A percentile compares a stretch with the other conserved stretches of the same genome.
These are phyloP conservation scores for Adansonia digitata DNA, from an alignment of 345 rosid species.

Conservation along the genomic window DNA sequence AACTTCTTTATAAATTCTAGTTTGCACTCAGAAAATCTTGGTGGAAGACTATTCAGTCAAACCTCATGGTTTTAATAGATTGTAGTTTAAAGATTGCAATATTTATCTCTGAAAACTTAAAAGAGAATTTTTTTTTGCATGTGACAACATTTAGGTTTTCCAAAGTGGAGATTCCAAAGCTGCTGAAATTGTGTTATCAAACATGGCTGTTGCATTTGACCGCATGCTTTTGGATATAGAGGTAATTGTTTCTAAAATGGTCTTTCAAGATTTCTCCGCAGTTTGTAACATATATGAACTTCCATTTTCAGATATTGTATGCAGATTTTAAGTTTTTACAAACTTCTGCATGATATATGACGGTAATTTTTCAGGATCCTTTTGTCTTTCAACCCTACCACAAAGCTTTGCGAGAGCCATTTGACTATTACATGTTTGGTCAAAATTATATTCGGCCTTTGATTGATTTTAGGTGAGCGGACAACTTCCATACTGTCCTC, in stretches of 20 bases:
- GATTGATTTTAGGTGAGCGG: conserved; percentile 72
- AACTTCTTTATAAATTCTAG: not conserved
- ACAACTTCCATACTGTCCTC: conserved; percentile 7
- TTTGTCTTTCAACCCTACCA: conserved; percentile 73
- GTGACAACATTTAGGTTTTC: conserved; percentile 44
- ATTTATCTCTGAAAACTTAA: not conserved
- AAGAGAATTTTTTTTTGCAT: not conserved
- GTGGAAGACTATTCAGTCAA: not conserved
- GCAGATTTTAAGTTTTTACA: conserved; percentile 5
- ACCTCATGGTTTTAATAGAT: not conserved
- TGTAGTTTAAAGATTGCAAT: not conserved
- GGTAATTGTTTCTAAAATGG: conserved; percentile 41
- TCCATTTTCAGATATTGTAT: not conserved
- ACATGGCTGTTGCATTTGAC: conserved; percentile 77
- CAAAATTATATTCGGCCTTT: conserved; percentile 86
- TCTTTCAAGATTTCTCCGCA: conserved; percentile 10
- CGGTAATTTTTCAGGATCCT: conserved; percentile 58
- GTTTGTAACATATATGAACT: not conserved
- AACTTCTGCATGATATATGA: conserved; percentile 20
- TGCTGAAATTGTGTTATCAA: conserved; percentile 60
- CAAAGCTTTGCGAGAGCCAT: conserved; percentile 84
- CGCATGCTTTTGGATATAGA: conserved; percentile 74
- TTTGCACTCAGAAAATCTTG: not conserved
- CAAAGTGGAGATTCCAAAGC: conserved; percentile 63
- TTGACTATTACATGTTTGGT: conserved; percentile 90